A percentile compares a stretch with the other conserved stretches of the same genome.
Evolutionary conservation across 352 stramenopile species (phyloP).

Genomic region (Globisporangium viniferum): DNA sequence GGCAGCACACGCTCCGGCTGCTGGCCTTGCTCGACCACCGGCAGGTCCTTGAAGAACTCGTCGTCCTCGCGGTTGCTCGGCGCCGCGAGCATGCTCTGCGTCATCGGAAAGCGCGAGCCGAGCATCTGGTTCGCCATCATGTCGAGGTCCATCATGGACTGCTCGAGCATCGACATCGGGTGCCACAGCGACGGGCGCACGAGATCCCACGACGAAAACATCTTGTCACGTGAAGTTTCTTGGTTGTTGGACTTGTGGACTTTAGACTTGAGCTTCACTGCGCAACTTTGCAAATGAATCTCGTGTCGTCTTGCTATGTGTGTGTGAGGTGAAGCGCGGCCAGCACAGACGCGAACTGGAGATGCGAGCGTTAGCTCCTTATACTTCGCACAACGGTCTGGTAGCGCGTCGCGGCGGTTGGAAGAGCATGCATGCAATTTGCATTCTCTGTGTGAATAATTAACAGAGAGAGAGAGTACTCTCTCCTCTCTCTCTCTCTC

Average conservation of each 20-base stretch:
- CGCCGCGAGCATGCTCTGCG: constrained; percentile 8
- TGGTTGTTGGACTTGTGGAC: not conserved
- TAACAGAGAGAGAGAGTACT: too few relatives aligned
- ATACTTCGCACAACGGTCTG: not conserved
- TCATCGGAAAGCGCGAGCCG: constrained; percentile 15
- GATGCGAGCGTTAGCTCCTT: not conserved
- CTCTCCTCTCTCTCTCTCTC: too few relatives aligned
- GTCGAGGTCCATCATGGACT: constrained; percentile 79
- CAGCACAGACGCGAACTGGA: not conserved
- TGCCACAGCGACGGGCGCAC: constrained; percentile 57
- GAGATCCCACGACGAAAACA: constrained; percentile 10
- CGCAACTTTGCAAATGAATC: not conserved
- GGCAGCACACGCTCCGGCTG: constrained; percentile 17
- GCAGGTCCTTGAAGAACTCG: constrained; percentile 83
- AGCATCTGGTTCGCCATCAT: constrained; percentile 42
- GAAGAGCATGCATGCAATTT: too few relatives aligned
- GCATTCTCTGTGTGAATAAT: too few relatives aligned
- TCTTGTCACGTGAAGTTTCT: not conserved
- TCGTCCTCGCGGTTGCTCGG: constrained; percentile 24
- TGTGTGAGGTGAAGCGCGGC: not conserved
- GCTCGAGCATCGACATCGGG: constrained; percentile 74
- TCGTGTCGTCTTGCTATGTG: not conserved
- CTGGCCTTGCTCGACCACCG: constrained; percentile 29
- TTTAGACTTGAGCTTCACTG: not conserved
- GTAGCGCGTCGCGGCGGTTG: too few relatives aligned